Evolutionary conservation across 768 basidiomycete genomes (phyloP).

Genomic region (Pluteus cervinus): DNA sequence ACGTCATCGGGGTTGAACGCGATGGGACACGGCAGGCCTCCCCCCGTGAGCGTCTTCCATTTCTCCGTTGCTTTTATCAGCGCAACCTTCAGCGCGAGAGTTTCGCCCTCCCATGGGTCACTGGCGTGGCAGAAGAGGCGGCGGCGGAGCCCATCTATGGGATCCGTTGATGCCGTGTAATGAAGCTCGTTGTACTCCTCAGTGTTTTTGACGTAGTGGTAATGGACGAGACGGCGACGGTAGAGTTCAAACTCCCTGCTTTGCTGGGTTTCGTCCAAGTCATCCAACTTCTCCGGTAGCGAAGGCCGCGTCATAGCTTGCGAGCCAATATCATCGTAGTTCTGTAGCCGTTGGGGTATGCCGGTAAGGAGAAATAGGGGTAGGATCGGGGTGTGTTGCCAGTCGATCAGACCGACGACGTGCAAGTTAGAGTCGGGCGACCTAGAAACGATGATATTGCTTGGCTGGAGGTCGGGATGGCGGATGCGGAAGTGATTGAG

Average conservation of each 20-base stretch:
- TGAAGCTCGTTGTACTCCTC: constrained; percentile 38
- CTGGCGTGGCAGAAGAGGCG: constrained; percentile 40
- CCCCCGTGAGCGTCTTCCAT: constrained; percentile 36
- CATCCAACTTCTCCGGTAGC: constrained; percentile 35
- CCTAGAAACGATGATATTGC: constrained; percentile 41
- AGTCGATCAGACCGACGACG: constrained; percentile 42
- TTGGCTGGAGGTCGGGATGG: constrained; percentile 45
- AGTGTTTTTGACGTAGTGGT: constrained; percentile 41
- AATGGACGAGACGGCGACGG: constrained; percentile 42
- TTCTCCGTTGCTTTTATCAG: constrained; percentile 37
- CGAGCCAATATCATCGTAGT: constrained; percentile 37
- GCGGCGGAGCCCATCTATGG: constrained; percentile 24
- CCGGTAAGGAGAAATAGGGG: constrained; percentile 44
- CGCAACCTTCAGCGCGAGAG: constrained; percentile 35
- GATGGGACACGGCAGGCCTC: constrained; percentile 35
- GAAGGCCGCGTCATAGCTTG: constrained; percentile 31
- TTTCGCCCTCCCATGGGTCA: constrained; percentile 46
- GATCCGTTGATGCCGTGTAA: constrained; percentile 32
- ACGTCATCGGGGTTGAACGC: constrained; percentile 40
- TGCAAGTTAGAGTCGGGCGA: constrained; percentile 36
- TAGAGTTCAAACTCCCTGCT: constrained; percentile 26
- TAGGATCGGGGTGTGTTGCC: constrained; percentile 51
- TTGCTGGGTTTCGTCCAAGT: constrained; percentile 32
- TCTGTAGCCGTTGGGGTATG: constrained; percentile 38
- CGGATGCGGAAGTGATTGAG: constrained; percentile 42